Base-by-base conservation (phyloP, 108 stramenopile species). In the Pseudonitzschia pungens region DNA sequence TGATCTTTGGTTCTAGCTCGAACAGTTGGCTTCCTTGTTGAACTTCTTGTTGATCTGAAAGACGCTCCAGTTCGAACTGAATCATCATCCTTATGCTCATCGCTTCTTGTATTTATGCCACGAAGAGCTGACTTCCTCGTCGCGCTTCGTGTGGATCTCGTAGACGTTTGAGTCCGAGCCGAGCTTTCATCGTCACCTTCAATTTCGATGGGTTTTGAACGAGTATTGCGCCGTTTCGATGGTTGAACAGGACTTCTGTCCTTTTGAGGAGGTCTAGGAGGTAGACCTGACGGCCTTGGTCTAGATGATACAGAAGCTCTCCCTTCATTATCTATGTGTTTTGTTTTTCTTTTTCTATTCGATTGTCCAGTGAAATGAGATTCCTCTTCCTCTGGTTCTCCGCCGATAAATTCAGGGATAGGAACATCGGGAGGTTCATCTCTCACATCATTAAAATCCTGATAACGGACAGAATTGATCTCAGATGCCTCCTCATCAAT, bases 121-220 rank as follows among this genome's bases (percentile, higher is more conserved):
- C 54, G 24, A 26, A 10, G 3, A 22, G 54, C 0, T 24, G 10
- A 10, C 54, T 55, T 55, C 54, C 54, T 24, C 12, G 60, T 62
- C 14, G 33, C 6, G 29, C 20, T 40, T 62, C 33, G 20, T 4
- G 33, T 67, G 14, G 66, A 44, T 22, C 43, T 50, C 4, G 44
- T 48, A 9, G 66, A 50, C 50, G 44, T 48, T 44, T 8, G 27
- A 50, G 66, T 40, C 28, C 26, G 27, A 67, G 50, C 45, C 3
- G 66, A 67, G 22, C 18, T 45, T 27, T 67, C 66, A 50, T 67
- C 66, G 29, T 67, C 66, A 67, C 43, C 26, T 45, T 44, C 66
- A 50, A 5, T 29, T 50, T 44, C 66, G 21, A 15, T 8, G 26
- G 28, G 21, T 28, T 67, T 45, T 67, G 60, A 62, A 10, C 40